Percentiles rank a stretch among this genome's conserved stretches.
Conservation (phyloP, 352 stramenopile species). For the Pilasporangium apinafurcum region DNA sequence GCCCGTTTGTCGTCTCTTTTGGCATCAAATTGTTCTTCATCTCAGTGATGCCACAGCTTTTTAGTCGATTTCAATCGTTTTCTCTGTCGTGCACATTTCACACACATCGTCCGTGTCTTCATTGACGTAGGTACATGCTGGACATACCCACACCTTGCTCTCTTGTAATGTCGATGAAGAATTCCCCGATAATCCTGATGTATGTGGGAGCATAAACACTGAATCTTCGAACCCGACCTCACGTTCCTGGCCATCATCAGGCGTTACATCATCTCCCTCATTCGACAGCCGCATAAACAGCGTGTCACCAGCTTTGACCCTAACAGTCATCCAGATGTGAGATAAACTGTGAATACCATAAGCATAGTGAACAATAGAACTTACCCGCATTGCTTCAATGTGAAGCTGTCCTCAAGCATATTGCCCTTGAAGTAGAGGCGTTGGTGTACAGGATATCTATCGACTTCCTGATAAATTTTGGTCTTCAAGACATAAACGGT, state of each 20-base stretch:
- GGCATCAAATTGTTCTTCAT: background rate
- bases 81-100: constrained; percentile 61
- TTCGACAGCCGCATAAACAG: constrained; percentile 68
- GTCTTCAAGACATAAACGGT: constrained; percentile 73
- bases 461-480: constrained; percentile 68
- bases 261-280: constrained; percentile 50
- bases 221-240: constrained; percentile 74
- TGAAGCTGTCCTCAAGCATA: constrained; percentile 39
- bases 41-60: no score
- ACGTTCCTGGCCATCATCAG: constrained; percentile 40
- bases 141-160: constrained; percentile 63
- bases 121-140: constrained; percentile 72
- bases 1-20: background rate
- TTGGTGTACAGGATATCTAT: constrained; percentile 61
- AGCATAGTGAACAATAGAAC: constrained; percentile 2
- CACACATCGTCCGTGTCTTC: constrained; percentile 43
- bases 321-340: constrained; percentile 7
- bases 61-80: constrained; percentile 31
- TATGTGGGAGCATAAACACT: constrained; percentile 49
- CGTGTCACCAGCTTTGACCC: constrained; percentile 66
- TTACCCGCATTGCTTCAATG: constrained; percentile 64
- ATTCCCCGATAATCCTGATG: constrained; percentile 8
- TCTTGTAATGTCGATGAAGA: constrained; percentile 10
- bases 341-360: background rate
- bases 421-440: constrained; percentile 63